These are phyloP conservation scores for Cladosporium sp. DNA, from an alignment of 2,329 filamentous ascomycete species.

Conservation along the genomic window DNA sequence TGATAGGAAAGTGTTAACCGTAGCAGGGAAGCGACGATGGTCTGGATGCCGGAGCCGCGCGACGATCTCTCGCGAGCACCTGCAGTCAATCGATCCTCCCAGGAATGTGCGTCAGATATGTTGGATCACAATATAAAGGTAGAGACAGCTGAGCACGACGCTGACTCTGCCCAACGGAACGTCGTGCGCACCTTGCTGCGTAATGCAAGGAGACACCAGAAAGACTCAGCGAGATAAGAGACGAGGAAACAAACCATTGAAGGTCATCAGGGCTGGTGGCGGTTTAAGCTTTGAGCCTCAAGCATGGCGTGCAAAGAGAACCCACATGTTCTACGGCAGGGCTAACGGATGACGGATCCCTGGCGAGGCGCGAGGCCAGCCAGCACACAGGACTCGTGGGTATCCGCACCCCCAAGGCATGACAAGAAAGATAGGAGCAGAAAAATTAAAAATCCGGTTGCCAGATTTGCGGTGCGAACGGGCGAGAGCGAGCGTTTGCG, in stretches of 20 bases:
- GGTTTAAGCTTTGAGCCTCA: slow-evolving; percentile 8
- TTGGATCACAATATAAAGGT: too few species aligned
- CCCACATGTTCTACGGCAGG: slow-evolving; percentile 8
- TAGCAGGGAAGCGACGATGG: not conserved
- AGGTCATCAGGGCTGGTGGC: slow-evolving; percentile 5
- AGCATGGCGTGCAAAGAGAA: slow-evolving; percentile 9
- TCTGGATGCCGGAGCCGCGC: slow-evolving; percentile 2
- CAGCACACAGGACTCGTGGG: not conserved
- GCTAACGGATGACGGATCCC: not conserved
- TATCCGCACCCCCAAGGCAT: not conserved
- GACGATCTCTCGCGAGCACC: not conserved
- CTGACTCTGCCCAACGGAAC: slow-evolving; percentile 4
- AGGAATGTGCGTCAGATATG: not conserved
- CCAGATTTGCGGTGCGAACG: not conserved
- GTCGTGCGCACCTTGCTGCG: not conserved
- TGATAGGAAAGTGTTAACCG: not conserved
- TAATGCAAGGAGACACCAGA: not conserved
- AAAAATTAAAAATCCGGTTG: not conserved
- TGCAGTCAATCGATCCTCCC: not conserved
- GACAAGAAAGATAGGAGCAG: slow-evolving; percentile 11
- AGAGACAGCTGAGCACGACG: not conserved
- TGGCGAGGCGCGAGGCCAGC: not conserved
- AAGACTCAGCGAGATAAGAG: slow-evolving; percentile 1
- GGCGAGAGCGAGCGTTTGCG: not conserved
- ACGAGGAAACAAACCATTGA: not conserved